A percentile compares a stretch with the other conserved stretches of the same genome.
Evolutionary conservation across 2,329 filamentous ascomycete genomes (phyloP).

Genomic region (Calonectria montana): DNA sequence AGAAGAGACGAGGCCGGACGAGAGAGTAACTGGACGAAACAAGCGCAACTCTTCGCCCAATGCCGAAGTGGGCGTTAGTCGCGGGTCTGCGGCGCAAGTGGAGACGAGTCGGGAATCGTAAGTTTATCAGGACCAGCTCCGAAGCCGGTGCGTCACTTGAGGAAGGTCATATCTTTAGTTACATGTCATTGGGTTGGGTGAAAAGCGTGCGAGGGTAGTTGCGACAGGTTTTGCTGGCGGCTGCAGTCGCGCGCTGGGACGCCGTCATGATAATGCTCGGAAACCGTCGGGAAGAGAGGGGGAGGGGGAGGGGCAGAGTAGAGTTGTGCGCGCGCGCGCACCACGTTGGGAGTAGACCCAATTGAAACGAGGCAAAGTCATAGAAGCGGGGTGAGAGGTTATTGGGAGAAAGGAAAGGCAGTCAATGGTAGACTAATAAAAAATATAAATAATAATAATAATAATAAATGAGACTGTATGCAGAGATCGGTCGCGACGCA

Average conservation of each 20-base stretch:
- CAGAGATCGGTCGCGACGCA: not conserved
- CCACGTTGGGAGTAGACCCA: not conserved
- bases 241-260: not conserved
- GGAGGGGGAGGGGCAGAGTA: conserved; percentile 11
- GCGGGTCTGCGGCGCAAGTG: conserved; percentile 13
- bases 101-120: conserved; percentile 16
- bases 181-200: not conserved
- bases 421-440: not conserved
- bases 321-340: not conserved
- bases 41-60: conserved; percentile 9
- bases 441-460: no score
- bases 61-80: conserved; percentile 26
- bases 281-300: conserved; percentile 4
- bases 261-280: not conserved
- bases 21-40: not conserved
- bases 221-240: not conserved
- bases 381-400: not conserved
- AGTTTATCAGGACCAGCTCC: conserved; percentile 11
- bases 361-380: not conserved
- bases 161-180: not conserved
- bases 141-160: not conserved
- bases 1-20: not conserved
- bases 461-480: not conserved
- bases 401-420: not conserved
- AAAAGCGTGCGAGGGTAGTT: not conserved